Conservation (phyloP, 2,329 filamentous ascomycete genomes). For the Rhinocladiella similis region DNA sequence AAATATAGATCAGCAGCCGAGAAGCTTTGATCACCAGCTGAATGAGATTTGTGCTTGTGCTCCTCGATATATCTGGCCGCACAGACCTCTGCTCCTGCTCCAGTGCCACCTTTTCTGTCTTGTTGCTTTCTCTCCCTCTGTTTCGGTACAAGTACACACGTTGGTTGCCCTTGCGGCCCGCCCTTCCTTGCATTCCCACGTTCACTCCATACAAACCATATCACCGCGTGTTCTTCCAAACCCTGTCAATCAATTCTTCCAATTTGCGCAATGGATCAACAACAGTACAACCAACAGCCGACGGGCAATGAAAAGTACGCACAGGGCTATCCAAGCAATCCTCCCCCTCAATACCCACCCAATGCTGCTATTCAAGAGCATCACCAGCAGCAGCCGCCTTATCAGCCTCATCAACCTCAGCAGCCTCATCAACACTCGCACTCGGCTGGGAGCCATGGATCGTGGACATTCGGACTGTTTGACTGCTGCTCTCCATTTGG, state of each 20-base stretch:
- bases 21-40: conserved; percentile 1
- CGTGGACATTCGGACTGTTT: conserved; percentile 37
- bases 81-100: neutral
- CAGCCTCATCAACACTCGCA: neutral
- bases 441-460: conserved; percentile 13
- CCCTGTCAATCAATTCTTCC: conserved; percentile 4
- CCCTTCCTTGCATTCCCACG: neutral
- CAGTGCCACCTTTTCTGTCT: neutral
- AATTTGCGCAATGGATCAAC: conserved; percentile 6
- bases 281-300: neutral
- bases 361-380: neutral
- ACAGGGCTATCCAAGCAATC: neutral
- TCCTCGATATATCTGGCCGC: conserved; percentile 1
- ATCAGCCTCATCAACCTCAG: neutral
- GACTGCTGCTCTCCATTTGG: conserved; percentile 35
- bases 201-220: neutral
- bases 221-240: neutral
- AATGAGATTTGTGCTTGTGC: conserved; percentile 1
- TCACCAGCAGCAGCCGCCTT: no score
- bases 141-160: no score
- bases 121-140: no score
- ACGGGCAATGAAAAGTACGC: neutral
- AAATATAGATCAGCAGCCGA: neutral
- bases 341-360: neutral
- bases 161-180: neutral